These are phyloP conservation scores for Filobasidium floriforme DNA, from an alignment of 768 basidiomycete species.

Conservation along the genomic window DNA sequence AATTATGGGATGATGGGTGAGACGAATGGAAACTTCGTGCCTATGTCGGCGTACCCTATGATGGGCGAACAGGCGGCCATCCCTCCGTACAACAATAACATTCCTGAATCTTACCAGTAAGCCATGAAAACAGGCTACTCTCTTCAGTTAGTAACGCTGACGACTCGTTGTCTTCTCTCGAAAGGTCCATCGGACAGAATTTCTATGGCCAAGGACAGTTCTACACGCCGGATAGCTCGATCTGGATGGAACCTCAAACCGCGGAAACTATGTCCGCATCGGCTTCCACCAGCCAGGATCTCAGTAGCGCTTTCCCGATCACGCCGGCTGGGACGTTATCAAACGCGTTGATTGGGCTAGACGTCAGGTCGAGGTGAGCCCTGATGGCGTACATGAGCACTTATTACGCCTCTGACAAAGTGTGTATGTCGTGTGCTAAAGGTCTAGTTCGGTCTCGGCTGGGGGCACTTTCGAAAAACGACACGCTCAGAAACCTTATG, in stretches of 20 bases:
- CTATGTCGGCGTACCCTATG: too few species aligned
- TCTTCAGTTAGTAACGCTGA: too few species aligned
- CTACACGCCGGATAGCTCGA: neutral
- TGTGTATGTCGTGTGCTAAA: neutral
- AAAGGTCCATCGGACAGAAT: neutral
- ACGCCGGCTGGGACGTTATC: neutral
- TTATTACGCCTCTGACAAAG: neutral
- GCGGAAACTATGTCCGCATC: neutral
- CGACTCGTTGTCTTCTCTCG: too few species aligned
- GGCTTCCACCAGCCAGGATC: neutral
- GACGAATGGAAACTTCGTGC: too few species aligned
- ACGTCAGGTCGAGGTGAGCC: neutral
- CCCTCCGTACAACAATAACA: too few species aligned
- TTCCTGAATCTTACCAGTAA: too few species aligned
- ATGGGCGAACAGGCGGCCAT: too few species aligned
- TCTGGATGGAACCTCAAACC: neutral
- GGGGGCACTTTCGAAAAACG: neutral
- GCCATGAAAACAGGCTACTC: too few species aligned
- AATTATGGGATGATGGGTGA: neutral
- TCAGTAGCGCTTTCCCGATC: neutral
- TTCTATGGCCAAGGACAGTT: neutral
- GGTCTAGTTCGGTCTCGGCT: neutral
- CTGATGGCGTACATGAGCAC: neutral
- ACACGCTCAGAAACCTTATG: conserved; percentile 1
- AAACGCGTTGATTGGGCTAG: neutral